Evolutionary conservation across 2,329 filamentous ascomycete species (phyloP), one percentile per base, ranked within the genome.

Genomic region (Botrytis paeoniae): DNA sequence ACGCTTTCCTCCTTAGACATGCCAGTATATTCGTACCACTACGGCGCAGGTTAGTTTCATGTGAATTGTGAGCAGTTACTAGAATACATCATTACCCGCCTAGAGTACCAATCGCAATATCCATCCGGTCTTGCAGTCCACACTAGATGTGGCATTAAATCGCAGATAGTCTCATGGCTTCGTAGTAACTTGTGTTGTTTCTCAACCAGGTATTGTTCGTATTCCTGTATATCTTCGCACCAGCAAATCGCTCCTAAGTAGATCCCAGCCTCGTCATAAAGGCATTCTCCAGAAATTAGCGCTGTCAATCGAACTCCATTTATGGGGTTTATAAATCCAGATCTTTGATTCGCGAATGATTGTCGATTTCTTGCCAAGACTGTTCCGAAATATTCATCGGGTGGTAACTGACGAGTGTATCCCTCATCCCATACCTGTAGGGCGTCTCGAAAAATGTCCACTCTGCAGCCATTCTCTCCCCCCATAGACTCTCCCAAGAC

Each of bases 21-120:
- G n/a, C 77, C 77, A 22, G 77, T 78, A 39, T 76, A 78, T 18
- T 77, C 64, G 63, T 77, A 78, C 77, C 77, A 78, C 77, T 78
- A 37, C n/a, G 18, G 29, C n/a, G 18, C 72, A 20, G 2, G 20
- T 45, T 72, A 59, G 29, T 29, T 48, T 12, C 22, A 6, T 43
- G 29, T 7, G 20, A 14, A n/a, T 18, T 37, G 12, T 57, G 54
- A 41, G 14, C 25, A 35, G 18, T n/a, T 18, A 25, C 35, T 10
- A 25, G 25, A 4, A 39, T 22, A 8, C 2, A 18, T 45, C 63
- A 76, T 72, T 71, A 78, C 77, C 63, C 76, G 60, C 35, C 74
- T 64, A 2, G 77, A 77, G 59, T 75, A 78, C 76, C 76, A 78
- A 66, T 78, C 76, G 20, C 69, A 70, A 37, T 54, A 7, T 14